Evolutionary conservation across 768 basidiomycete genomes (phyloP).

Genomic region (Tulasnella sp.): DNA sequence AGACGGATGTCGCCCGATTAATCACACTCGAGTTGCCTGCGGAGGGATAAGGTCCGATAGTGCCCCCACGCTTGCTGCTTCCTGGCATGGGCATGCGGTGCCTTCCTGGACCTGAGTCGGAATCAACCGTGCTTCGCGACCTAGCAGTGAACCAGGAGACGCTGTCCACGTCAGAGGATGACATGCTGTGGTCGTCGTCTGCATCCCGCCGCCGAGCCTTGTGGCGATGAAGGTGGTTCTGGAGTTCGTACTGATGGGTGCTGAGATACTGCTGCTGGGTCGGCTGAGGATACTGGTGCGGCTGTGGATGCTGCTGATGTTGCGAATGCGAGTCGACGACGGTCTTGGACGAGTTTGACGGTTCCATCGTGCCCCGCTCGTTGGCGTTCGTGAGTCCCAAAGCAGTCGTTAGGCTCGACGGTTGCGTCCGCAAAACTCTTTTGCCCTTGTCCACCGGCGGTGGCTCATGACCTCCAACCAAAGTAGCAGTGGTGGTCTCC

Average conservation of each 20-base stretch:
- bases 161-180: slow-evolving; percentile 82
- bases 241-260: slow-evolving; percentile 28
- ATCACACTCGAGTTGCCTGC: slow-evolving; percentile 59
- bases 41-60: slow-evolving; percentile 2
- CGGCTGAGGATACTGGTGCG: slow-evolving; percentile 15
- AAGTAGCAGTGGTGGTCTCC: not conserved
- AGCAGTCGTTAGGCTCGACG: not conserved
- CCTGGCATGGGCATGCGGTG: slow-evolving; percentile 51
- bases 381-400: not conserved
- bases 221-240: slow-evolving; percentile 49
- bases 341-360: slow-evolving; percentile 3
- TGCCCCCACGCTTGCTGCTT: slow-evolving; percentile 21
- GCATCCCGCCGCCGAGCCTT: slow-evolving; percentile 82
- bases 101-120: slow-evolving; percentile 76
- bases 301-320: slow-evolving; percentile 13
- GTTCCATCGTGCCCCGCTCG: not conserved
- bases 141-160: slow-evolving; percentile 73
- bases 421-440: not conserved
- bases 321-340: not conserved
- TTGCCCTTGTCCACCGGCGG: slow-evolving; percentile 14
- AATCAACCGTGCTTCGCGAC: slow-evolving; percentile 83
- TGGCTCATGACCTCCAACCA: not conserved
- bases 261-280: slow-evolving; percentile 15
- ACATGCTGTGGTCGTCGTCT: slow-evolving; percentile 92
- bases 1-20: slow-evolving; percentile 75